Evolutionary conservation across 2,329 filamentous ascomycete species (phyloP), one percentile per base, ranked within the genome.

Genomic region (Colletotrichum tamarilloi): DNA sequence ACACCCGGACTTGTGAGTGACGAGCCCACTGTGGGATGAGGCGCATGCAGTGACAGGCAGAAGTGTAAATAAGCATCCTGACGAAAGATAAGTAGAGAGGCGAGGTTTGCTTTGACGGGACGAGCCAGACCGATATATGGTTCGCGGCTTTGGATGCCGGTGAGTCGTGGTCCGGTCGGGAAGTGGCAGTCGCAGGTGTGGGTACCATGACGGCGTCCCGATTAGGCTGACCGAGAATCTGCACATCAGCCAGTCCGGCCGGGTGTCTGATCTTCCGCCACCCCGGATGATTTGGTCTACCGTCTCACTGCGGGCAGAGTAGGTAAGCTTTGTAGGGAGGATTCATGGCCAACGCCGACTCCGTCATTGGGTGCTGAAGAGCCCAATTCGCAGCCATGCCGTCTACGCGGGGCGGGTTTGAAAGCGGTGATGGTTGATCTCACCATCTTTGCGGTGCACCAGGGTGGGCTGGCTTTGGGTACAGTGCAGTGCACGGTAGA

Each of bases 391-490:
- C 28, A 52, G 55, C 52, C 32, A 59, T 19, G 32, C 32, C 32
- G 11, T 35, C 32, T 35, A 35, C 32, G 32, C 32, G 32, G 55
- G 62, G 30, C 35, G 49, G 49, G 16, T 46, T 32, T 35, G 32
- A 49, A 12, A 38, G 22, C 42, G 69, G n/a, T 68, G 69, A 72
- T 63, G 35, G 69, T 38, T 68, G 58, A 72, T 63, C 49, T 38
- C 58, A 59, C 58, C 42, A 53, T 19, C 19, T 49, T 42, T 42
- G 38, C 19, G 8, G 19, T 22, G 42, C 19, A 58, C 16, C n/a
- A 24, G 30, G 35, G 24, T 26, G 28, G 57, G 49, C 42, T 49
- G 64, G 35, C 30, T 35, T 28, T 32, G 11, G 4, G n/a, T 35
- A 72, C 68, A 62, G 68, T 67, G 56, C 28, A 35, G 16, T n/a